Conservation (phyloP, 352 stramenopile species). For the Paralagenidium karlingii region DNA sequence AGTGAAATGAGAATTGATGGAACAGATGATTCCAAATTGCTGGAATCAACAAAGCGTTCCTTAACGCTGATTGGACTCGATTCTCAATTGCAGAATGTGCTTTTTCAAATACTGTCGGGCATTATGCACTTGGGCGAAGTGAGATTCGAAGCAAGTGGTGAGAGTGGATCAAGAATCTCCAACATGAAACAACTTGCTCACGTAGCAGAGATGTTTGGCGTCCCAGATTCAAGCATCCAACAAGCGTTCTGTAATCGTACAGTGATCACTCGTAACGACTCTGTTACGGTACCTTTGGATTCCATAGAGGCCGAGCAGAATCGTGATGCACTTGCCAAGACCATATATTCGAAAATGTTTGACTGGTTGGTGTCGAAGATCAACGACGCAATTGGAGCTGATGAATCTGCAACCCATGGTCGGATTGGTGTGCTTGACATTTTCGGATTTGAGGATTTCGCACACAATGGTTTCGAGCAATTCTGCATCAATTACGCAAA, state of each 20-base stretch:
- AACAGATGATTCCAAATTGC: constrained; percentile 78
- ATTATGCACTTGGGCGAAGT: constrained; percentile 96
- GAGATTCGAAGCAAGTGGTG: constrained; percentile 74
- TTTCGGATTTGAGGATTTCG: constrained; percentile 98
- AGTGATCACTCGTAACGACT: constrained; percentile 84
- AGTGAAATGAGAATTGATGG: constrained; percentile 73
- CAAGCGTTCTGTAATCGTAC: constrained; percentile 87
- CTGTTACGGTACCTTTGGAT: constrained; percentile 73
- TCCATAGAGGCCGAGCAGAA: constrained; percentile 88
- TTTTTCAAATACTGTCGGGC: constrained; percentile 82
- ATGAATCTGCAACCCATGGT: constrained; percentile 46
- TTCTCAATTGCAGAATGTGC: constrained; percentile 8
- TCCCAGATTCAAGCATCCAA: constrained; percentile 79
- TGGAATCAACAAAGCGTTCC: constrained; percentile 61
- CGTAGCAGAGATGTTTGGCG: constrained; percentile 85
- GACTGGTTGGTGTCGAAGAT: constrained; percentile 94
- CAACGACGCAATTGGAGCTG: constrained; percentile 75
- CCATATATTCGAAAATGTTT: constrained; percentile 97
- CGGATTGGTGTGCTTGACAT: constrained; percentile 97
- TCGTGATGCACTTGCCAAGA: constrained; percentile 93
- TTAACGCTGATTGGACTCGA: constrained; percentile 71
- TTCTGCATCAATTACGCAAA: constrained; percentile 92
- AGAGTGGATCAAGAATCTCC: constrained; percentile 70
- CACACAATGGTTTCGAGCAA: constrained; percentile 87
- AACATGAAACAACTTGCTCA: constrained; percentile 36